These are phyloP conservation scores for Allium sativum DNA, from an alignment of 106 monocot genomes.

Conservation along the genomic window DNA sequence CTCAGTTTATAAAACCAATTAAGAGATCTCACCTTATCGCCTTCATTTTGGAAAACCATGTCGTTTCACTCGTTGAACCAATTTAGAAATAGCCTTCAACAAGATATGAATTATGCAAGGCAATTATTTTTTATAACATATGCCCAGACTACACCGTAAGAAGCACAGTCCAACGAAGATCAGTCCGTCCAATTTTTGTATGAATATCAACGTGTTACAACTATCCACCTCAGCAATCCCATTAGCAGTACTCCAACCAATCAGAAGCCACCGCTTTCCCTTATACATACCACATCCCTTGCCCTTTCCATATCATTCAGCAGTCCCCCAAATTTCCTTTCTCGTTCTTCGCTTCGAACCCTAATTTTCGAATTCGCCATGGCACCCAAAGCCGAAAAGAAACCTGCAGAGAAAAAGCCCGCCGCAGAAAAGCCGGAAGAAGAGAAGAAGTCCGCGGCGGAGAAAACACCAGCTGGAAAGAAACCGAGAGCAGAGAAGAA, in stretches of 20 bases:
- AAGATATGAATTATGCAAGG: no score
- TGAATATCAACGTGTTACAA: not conserved
- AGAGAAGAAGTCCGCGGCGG: constrained; percentile 25
- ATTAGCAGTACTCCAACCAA: not conserved
- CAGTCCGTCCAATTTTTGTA: no score
- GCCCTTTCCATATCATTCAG: not conserved
- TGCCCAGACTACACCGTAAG: no score
- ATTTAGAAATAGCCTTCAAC: no score
- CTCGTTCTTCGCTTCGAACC: no score
- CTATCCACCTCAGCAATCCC: constrained; percentile 7
- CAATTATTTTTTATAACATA: no score
- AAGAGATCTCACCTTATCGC: no score
- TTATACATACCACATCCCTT: no score
- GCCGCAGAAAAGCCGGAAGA: constrained; percentile 18
- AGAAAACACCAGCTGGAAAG: constrained; percentile 17
- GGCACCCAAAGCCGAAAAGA: constrained; percentile 11
- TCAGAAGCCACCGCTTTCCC: not conserved
- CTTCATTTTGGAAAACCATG: no score
- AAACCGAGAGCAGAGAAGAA: not conserved
- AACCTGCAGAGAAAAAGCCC: constrained; percentile 13
- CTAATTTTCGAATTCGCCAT: constrained; percentile 43
- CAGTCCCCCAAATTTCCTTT: not conserved
- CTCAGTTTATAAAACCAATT: no score
- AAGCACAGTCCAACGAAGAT: no score
- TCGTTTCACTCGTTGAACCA: no score